Conservation (phyloP, 176 grass and related monocot species). For the Tillandsia fasciculata region DNA sequence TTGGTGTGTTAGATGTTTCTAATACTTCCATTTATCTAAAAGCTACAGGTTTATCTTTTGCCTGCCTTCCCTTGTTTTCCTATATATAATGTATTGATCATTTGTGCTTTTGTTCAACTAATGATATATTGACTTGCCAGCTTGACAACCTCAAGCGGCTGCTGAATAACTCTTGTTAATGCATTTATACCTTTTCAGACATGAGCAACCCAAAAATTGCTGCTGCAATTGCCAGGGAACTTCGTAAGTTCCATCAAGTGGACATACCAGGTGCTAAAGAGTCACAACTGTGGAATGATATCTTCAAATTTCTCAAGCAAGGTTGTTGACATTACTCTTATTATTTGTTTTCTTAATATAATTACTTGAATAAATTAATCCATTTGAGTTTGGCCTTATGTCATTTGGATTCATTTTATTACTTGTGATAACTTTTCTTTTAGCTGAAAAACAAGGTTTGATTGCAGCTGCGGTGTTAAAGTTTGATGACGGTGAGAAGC, state of each 20-base stretch:
- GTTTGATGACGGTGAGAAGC: conserved; percentile 66
- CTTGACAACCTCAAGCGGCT: neutral
- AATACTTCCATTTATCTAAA: neutral
- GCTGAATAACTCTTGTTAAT: conserved; percentile 17
- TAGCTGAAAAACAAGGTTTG: conserved; percentile 14
- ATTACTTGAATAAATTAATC: neutral
- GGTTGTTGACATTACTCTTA: conserved; percentile 23
- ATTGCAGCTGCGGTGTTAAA: conserved; percentile 49
- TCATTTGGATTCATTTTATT: neutral
- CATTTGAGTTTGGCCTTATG: conserved; percentile 15
- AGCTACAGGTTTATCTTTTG: neutral
- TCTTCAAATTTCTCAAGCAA: conserved; percentile 86
- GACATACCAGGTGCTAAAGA: conserved; percentile 62
- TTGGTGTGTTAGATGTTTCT: neutral
- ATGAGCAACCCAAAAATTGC: conserved; percentile 86
- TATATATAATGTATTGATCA: neutral
- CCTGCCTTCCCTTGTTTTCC: neutral
- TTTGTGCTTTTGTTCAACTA: neutral
- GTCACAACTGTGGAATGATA: conserved; percentile 86
- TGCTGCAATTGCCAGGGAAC: conserved; percentile 66
- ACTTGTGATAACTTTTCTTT: neutral
- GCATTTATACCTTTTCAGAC: conserved; percentile 43
- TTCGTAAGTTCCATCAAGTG: conserved; percentile 71
- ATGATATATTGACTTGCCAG: neutral
- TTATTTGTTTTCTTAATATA: neutral